phyloP scores from a whole-genome alignment of 768 basidiomycete genomes.

The Phlebiopsis flavidoalba region DNA sequence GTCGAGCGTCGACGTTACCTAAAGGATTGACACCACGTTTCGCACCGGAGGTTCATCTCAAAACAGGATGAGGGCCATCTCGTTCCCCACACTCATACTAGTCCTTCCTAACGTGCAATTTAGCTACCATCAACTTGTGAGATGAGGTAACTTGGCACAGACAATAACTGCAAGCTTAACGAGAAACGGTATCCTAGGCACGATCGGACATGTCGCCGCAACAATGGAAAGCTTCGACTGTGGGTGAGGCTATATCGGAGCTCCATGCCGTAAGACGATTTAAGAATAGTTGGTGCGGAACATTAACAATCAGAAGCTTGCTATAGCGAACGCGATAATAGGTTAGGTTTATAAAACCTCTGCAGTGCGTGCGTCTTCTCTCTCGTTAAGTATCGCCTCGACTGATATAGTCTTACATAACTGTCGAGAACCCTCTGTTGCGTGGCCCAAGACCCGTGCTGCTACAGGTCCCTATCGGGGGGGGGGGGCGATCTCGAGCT shows the following conservation, averaged over 20 bases:
- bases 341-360: conserved; percentile 25
- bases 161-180: neutral
- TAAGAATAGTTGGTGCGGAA: conserved; percentile 98
- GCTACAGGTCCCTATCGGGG: conserved; percentile 90
- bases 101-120: conserved; percentile 7
- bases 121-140: conserved; percentile 95
- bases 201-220: conserved; percentile 98
- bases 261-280: conserved; percentile 96
- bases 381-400: conserved; percentile 5
- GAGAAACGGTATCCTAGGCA: conserved; percentile 50
- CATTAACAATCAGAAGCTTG: conserved; percentile 99
- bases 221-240: conserved; percentile 95
- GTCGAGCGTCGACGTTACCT: conserved; percentile 78
- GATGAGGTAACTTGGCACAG: neutral
- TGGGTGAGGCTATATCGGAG: conserved; percentile 98
- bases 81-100: neutral
- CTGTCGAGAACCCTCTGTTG: conserved; percentile 90
- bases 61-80: conserved; percentile 68
- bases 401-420: conserved; percentile 94
- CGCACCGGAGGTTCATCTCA: conserved; percentile 85
- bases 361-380: neutral
- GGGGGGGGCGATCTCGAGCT: too few species aligned
- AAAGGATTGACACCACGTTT: conserved; percentile 83
- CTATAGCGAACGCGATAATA: conserved; percentile 98
- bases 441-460: conserved; percentile 91